These are phyloP conservation scores for Fraxinus xanthoxyloides DNA, from an alignment of 305 asterid genomes.

Conservation along the genomic window DNA sequence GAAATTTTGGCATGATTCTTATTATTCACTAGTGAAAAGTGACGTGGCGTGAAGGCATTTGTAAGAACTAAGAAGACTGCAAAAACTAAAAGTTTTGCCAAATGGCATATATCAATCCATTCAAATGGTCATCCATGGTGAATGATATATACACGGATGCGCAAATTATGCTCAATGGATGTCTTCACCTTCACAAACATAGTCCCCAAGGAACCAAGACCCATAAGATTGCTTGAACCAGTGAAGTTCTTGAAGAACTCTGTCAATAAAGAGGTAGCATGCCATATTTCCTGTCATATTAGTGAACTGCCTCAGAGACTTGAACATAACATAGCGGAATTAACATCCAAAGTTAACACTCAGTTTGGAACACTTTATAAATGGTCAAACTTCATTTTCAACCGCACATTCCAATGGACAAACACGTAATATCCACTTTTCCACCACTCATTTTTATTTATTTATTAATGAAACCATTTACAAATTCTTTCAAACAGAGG, in stretches of 20 bases:
- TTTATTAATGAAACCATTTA: not conserved
- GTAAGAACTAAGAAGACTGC: slow-evolving; percentile 5
- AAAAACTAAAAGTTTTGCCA: slow-evolving; percentile 7
- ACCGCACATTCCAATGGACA: not conserved
- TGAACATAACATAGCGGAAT: not conserved
- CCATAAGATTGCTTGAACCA: slow-evolving; percentile 88
- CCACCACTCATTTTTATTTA: not conserved
- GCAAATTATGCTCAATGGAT: not conserved
- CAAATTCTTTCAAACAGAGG: not conserved
- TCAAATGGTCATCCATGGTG: not conserved
- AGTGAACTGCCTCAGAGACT: not conserved
- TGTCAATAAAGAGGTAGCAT: slow-evolving; percentile 53
- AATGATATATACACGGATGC: not conserved
- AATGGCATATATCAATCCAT: not conserved
- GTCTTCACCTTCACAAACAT: slow-evolving; percentile 75
- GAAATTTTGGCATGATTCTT: not conserved
- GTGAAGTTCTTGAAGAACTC: slow-evolving; percentile 72
- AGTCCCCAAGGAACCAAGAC: slow-evolving; percentile 96
- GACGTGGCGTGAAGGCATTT: not conserved
- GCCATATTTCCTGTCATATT: slow-evolving; percentile 50
- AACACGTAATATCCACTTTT: not conserved
- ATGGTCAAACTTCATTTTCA: not conserved
- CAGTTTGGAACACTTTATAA: not conserved
- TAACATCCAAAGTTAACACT: not conserved
- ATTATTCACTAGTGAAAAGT: not conserved